Evolutionary conservation across 2,329 filamentous ascomycete genomes (phyloP), one percentile per base, ranked within the genome.

Genomic region (Colletotrichum aenigma): DNA sequence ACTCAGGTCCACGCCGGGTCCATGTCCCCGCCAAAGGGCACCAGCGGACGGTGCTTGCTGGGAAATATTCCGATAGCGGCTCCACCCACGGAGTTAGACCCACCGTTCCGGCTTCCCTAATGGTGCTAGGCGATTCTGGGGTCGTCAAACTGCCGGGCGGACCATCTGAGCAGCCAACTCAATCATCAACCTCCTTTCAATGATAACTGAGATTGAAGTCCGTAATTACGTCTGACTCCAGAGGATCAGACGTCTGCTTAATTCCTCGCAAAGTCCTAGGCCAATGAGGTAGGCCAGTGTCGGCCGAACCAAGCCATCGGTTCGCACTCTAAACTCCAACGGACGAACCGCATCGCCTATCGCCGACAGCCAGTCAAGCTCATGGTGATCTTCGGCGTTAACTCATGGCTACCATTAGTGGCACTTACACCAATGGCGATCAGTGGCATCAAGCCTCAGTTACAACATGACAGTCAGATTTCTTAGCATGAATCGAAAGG

Each of bases 11-110:
- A 74, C 21, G 62, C 56, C 56, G 24, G 67, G 67, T 62, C 67
- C 67, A 66, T 34, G 24, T 62, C 64, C 73, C 74, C 69, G 56
- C 74, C 74, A 61, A 55, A 28, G 28, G 43, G 43, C 43, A 52
- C 28, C 21, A 62, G 65, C 68, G 73, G 70, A 73, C 73, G 70
- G 70, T 34, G 70, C 70, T 36, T 73, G 43, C 60, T 67, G 56
- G 70, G 60, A 64, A 74, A 76, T 76, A 61, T 52, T 55, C 74
- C 74, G 70, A 74, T 38, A 56, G 70, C 48, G 64, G 74, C 56
- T 73, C 73, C 73, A 75, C 70, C 28, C 16, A 65, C 65, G 70
- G 70, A 52, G 70, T 24, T 13, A 52, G 43, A 48, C 52, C 64
- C 70, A 69, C 58, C 38, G 62, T 21, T 36, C 71, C 38, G 38